Percentiles rank a stretch among this genome's conserved stretches.
Conservation (phyloP, 148 eudicot genomes). For the Nepenthes mirabilis region DNA sequence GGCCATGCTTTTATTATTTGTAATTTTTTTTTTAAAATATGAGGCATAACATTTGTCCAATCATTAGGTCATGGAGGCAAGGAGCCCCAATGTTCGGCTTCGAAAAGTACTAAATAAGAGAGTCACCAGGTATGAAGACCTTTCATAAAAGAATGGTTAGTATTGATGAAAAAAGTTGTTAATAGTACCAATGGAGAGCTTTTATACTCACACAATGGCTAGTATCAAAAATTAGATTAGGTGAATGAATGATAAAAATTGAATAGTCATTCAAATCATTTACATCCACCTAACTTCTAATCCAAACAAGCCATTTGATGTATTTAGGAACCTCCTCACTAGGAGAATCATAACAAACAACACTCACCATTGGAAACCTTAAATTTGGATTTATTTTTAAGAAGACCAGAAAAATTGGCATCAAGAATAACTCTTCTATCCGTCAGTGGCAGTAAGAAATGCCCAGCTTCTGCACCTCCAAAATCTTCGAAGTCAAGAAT, state of each 20-base stretch:
- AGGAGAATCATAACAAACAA: no score
- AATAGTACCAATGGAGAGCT: no score
- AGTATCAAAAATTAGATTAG: no score
- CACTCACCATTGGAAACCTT: background rate
- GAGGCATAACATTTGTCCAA: background rate
- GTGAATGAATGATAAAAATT: no score
- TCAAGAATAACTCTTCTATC: background rate
- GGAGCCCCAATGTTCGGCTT: conserved; percentile 74
- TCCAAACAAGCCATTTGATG: no score
- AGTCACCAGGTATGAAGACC: conserved; percentile 22
- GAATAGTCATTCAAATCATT: no score
- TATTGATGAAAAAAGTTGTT: no score
- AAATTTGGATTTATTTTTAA: background rate
- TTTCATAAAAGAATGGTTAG: no score
- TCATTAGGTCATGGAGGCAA: conserved; percentile 86
- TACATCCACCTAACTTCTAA: no score
- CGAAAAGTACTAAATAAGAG: conserved; percentile 40
- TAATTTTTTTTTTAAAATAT: background rate
- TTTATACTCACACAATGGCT: no score
- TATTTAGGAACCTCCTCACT: no score
- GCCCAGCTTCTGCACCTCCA: conserved; percentile 80
- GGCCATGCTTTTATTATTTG: no score
- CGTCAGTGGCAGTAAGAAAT: conserved; percentile 36
- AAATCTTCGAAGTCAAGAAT: conserved; percentile 62
- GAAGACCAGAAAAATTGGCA: background rate